Percentiles rank a stretch among this genome's conserved stretches.
phyloP scores from a whole-genome alignment of 257 asterid genomes.

The Linaria vulgaris region DNA sequence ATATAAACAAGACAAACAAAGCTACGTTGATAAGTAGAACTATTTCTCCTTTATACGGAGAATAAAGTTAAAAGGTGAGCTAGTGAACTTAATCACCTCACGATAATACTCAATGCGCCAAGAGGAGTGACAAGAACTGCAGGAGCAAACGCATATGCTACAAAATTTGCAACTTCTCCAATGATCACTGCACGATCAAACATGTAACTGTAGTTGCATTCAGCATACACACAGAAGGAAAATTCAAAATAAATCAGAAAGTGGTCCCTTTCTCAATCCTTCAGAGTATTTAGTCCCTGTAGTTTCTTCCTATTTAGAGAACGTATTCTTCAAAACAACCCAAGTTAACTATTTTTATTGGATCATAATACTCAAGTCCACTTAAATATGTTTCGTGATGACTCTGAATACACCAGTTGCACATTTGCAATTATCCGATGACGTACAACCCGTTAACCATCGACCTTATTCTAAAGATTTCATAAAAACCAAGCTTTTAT shows the following conservation, averaged over 20 bases:
- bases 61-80: background rate
- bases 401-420: background rate
- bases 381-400: background rate
- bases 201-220: too few species aligned
- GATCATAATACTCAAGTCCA: too few species aligned
- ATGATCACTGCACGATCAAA: constrained; percentile 54
- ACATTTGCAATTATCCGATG: background rate
- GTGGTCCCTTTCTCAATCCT: constrained; percentile 4
- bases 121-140: constrained; percentile 94
- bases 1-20: constrained; percentile 14
- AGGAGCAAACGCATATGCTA: constrained; percentile 92
- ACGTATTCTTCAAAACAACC: too few species aligned
- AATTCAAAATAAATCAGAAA: constrained; percentile 14
- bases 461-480: background rate
- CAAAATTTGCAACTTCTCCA: constrained; percentile 84
- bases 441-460: background rate
- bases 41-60: background rate
- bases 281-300: background rate
- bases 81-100: constrained; percentile 48
- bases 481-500: background rate
- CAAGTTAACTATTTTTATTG: too few species aligned
- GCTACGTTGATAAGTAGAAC: constrained; percentile 5
- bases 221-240: background rate
- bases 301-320: constrained; percentile 4
- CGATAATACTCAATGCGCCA: constrained; percentile 85